These are phyloP conservation scores for Penicillium alfredii DNA, from an alignment of 495 filamentous ascomycete species.

Conservation along the genomic window DNA sequence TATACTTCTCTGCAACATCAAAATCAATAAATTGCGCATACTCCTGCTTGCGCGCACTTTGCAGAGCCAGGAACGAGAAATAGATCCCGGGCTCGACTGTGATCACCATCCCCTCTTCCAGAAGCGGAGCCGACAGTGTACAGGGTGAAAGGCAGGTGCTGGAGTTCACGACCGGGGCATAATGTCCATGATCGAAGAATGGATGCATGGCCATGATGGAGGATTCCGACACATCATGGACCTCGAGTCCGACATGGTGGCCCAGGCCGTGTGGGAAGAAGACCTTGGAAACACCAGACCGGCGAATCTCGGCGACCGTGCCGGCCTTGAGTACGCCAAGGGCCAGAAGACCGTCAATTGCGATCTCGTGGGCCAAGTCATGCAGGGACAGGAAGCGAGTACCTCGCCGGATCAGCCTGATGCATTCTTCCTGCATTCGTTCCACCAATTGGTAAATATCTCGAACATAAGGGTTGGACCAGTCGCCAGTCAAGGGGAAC, in stretches of 20 bases:
- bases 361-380: conserved; percentile 63
- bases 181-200: conserved; percentile 15
- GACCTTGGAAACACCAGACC: conserved; percentile 60
- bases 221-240: conserved; percentile 67
- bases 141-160: conserved; percentile 22
- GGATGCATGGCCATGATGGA: conserved; percentile 36
- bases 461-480: conserved; percentile 55
- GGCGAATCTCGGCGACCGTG: conserved; percentile 55
- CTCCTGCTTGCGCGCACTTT: conserved; percentile 61
- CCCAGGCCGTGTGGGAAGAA: conserved; percentile 93
- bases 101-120: conserved; percentile 70
- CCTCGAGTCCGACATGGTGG: conserved; percentile 86
- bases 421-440: conserved; percentile 76
- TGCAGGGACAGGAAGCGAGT: conserved; percentile 63
- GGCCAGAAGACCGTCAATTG: conserved; percentile 59
- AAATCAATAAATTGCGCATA: conserved; percentile 69
- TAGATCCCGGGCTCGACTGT: conserved; percentile 89
- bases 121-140: conserved; percentile 31
- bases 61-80: conserved; percentile 84
- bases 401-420: conserved; percentile 58
- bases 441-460: conserved; percentile 72
- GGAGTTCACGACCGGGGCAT: conserved; percentile 20
- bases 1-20: conserved; percentile 62
- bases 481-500: conserved; percentile 62
- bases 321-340: conserved; percentile 61